Base-by-base conservation (phyloP, 2,329 filamentous ascomycete genomes). In the Rutstroemia sp. region DNA sequence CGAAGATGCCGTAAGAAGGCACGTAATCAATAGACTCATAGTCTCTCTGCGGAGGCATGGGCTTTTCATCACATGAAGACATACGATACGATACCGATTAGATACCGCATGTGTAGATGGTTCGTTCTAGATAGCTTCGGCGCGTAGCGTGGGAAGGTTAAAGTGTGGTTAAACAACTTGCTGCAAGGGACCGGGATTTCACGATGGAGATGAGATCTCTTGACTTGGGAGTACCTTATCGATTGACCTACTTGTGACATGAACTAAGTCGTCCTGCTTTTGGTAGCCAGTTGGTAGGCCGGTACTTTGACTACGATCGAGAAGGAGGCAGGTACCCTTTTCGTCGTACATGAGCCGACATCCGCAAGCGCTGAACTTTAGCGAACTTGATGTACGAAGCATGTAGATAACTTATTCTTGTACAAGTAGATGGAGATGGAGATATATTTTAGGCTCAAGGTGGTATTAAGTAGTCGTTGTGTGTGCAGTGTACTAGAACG, bases 181-280 rank as follows among this genome's bases (percentile, higher is more conserved):
- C 10, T 30, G 50, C 41, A 25, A 34, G 27, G 51, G 30, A 17
- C 30, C 9, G 30, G 30, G 12, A 12, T 34, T 34, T 34, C 9
- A 12, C 30, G 30, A 34, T 34, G 14, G 30, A 34, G 30, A 54
- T 54, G 44, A 48, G 51, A 54, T 54, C 34, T 48, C 44, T 48
- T 48, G 51, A 30, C 30, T 34, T 30, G 27, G 8, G 8, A 12
- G 10, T 14, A 7, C 25, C 25, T 27, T 27, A 34, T 34, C 30
- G 30, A 34, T 34, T 34, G 4, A 34, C 30, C 10, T 10, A 34
- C 30, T 34, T 34, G 30, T 14, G 12, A 34, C 30, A 34, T 30
- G 27, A 30, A 10, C 27, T 10, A 30, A 30, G 10, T 34, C 30
- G 30, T 10, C 12, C 10, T 34, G 30, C 10, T 34, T 4, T 34